Evolutionary conservation across 106 monocot genomes (phyloP).

Genomic region (Dioscorea dumetorum): DNA sequence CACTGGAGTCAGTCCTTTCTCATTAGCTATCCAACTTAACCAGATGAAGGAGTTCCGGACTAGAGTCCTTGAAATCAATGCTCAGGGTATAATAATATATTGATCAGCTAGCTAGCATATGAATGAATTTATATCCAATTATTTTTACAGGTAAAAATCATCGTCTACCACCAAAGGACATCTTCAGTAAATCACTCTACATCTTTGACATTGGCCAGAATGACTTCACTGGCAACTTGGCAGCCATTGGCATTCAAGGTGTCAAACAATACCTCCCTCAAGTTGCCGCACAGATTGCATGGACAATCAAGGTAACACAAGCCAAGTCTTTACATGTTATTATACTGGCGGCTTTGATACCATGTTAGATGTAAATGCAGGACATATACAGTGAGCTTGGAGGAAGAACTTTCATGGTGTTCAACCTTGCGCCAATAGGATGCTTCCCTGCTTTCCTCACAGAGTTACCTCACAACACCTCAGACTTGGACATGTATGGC

Average conservation of each 20-base stretch:
- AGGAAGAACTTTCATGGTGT: conserved; percentile 63
- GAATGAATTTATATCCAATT: neutral
- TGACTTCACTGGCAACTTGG: conserved; percentile 71
- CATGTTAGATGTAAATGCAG: too few relatives aligned
- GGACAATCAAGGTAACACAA: conserved; percentile 44
- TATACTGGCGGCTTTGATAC: too few relatives aligned
- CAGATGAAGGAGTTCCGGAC: conserved; percentile 58
- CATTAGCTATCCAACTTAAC: conserved; percentile 56
- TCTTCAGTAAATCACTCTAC: conserved; percentile 53
- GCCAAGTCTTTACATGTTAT: too few relatives aligned
- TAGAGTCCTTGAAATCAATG: conserved; percentile 11
- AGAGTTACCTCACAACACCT: conserved; percentile 22
- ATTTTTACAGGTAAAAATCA: conserved; percentile 9
- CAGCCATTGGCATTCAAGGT: conserved; percentile 28
- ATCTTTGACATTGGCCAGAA: conserved; percentile 89
- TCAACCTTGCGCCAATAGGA: conserved; percentile 76
- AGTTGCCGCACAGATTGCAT: conserved; percentile 55
- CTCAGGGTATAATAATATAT: conserved; percentile 14
- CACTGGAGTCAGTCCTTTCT: conserved; percentile 65
- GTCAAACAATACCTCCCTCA: conserved; percentile 56
- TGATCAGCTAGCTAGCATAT: too few relatives aligned
- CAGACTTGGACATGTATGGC: conserved; percentile 49
- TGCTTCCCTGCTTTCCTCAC: conserved; percentile 72
- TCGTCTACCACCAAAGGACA: conserved; percentile 27
- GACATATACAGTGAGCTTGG: conserved; percentile 45